These are phyloP conservation scores for Lolium perenne DNA, from an alignment of 176 grass and related monocot genomes.

Conservation along the genomic window DNA sequence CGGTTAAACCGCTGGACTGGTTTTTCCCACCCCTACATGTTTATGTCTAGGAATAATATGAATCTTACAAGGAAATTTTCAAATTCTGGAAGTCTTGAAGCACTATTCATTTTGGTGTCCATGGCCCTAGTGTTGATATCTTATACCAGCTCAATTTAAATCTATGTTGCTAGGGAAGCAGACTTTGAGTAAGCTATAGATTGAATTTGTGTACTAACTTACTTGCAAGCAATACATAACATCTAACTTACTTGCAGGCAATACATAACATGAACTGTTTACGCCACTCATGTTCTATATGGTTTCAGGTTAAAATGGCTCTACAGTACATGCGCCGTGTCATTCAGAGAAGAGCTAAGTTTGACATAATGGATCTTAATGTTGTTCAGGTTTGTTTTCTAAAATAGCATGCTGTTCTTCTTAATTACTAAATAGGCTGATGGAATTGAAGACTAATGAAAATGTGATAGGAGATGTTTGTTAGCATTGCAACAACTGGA, in stretches of 20 bases:
- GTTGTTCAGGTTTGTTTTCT: conserved; percentile 75
- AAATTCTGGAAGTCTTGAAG: conserved; percentile 25
- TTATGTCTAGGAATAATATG: conserved; percentile 20
- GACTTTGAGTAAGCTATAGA: conserved; percentile 23
- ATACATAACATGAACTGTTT: neutral
- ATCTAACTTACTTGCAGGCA: neutral
- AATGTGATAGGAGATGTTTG: conserved; percentile 17
- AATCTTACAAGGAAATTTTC: neutral
- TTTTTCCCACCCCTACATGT: neutral
- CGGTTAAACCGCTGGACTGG: too few species aligned
- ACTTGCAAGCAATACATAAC: conserved; percentile 1
- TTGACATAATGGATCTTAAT: conserved; percentile 98
- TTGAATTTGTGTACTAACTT: neutral
- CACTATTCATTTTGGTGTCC: conserved; percentile 1
- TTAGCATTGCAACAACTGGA: conserved; percentile 24
- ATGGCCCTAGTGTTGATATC: conserved; percentile 18
- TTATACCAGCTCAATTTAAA: conserved; percentile 18
- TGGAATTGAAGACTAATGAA: neutral
- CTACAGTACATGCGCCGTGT: conserved; percentile 92
- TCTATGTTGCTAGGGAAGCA: neutral
- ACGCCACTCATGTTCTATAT: conserved; percentile 10
- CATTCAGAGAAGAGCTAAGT: conserved; percentile 98
- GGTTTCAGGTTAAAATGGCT: conserved; percentile 86
- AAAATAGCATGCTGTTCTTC: conserved; percentile 22
- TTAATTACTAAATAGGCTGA: conserved; percentile 2